Percentiles rank a stretch among this genome's conserved stretches.
phyloP scores from a whole-genome alignment of 805 yeast species.

The Ogataea ganodermae region DNA sequence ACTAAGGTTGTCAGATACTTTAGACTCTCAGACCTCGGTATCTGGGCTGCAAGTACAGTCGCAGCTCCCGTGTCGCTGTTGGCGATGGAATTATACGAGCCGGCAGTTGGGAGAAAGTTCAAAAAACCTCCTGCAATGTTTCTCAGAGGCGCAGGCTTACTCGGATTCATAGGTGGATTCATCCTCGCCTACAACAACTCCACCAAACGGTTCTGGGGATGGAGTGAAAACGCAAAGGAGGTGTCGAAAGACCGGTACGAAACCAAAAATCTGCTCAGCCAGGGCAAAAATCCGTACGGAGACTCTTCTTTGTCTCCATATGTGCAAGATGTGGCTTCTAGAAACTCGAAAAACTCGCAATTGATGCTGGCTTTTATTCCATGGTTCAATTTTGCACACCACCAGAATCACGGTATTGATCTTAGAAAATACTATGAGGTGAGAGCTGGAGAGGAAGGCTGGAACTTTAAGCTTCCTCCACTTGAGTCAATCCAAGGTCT shows the following conservation, averaged over 20 bases:
- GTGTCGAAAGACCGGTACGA: slow-evolving; percentile 73
- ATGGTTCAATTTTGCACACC: slow-evolving; percentile 80
- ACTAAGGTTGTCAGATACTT: slow-evolving; percentile 69
- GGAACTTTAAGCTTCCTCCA: slow-evolving; percentile 51
- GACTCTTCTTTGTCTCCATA: slow-evolving; percentile 61
- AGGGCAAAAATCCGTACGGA: slow-evolving; percentile 69
- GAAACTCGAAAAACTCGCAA: slow-evolving; percentile 75
- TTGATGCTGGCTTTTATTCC: slow-evolving; percentile 63
- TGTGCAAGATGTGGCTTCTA: slow-evolving; percentile 71
- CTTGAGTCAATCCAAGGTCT: slow-evolving; percentile 47
- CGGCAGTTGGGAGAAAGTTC: slow-evolving; percentile 45
- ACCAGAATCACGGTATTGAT: slow-evolving; percentile 81
- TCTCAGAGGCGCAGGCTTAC: slow-evolving; percentile 57
- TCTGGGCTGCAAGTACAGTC: slow-evolving; percentile 48
- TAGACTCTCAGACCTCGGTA: slow-evolving; percentile 64
- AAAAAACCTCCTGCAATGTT: slow-evolving; percentile 55
- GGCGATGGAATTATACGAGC: slow-evolving; percentile 49
- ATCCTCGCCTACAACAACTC: slow-evolving; percentile 67
- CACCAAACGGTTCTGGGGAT: slow-evolving; percentile 75
- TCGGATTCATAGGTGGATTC: slow-evolving; percentile 77
- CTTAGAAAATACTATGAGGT: slow-evolving; percentile 58
- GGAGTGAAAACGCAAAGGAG: slow-evolving; percentile 70
- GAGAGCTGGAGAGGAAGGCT: slow-evolving; percentile 58
- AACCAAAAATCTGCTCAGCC: slow-evolving; percentile 62
- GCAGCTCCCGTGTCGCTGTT: slow-evolving; percentile 51